A percentile compares a stretch with the other conserved stretches of the same genome.
phyloP scores from a whole-genome alignment of 2,329 filamentous ascomycete genomes.

The Fusarium camptoceras region DNA sequence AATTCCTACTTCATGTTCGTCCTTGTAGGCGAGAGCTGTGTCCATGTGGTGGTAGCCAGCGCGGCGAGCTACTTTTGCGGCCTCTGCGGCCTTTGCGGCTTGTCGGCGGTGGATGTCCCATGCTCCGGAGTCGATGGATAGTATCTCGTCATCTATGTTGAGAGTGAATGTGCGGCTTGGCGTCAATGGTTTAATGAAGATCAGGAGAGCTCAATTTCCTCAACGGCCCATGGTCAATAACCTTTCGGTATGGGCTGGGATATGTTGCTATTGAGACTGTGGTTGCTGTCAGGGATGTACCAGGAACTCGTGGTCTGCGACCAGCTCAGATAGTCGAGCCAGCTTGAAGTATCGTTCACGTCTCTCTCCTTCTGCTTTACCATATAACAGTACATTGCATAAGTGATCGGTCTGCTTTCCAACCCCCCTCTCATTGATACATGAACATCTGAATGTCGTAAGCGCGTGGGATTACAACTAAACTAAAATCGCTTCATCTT shows the following conservation, averaged over 20 bases:
- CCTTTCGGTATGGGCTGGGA: background rate
- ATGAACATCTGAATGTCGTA: no score
- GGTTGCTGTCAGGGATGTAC: background rate
- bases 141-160: slow-evolving; percentile 83
- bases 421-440: no score
- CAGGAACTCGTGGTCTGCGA: background rate
- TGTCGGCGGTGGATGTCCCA: slow-evolving; percentile 80
- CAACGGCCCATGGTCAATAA: slow-evolving; percentile 17
- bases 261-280: background rate
- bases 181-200: background rate
- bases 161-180: slow-evolving; percentile 67
- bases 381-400: no score
- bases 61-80: slow-evolving; percentile 74
- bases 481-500: background rate
- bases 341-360: background rate
- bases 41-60: slow-evolving; percentile 81
- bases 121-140: slow-evolving; percentile 80
- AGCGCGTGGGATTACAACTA: no score
- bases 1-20: slow-evolving; percentile 75
- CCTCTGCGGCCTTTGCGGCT: slow-evolving; percentile 77
- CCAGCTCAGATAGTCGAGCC: background rate
- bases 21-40: slow-evolving; percentile 81
- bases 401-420: background rate
- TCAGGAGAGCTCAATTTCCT: background rate
- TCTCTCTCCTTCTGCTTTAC: background rate